A percentile compares a stretch with the other conserved stretches of the same genome.
These are phyloP conservation scores for Mortierella claussenii DNA, from an alignment of 192 early-diverging fungal species.

Conservation along the genomic window DNA sequence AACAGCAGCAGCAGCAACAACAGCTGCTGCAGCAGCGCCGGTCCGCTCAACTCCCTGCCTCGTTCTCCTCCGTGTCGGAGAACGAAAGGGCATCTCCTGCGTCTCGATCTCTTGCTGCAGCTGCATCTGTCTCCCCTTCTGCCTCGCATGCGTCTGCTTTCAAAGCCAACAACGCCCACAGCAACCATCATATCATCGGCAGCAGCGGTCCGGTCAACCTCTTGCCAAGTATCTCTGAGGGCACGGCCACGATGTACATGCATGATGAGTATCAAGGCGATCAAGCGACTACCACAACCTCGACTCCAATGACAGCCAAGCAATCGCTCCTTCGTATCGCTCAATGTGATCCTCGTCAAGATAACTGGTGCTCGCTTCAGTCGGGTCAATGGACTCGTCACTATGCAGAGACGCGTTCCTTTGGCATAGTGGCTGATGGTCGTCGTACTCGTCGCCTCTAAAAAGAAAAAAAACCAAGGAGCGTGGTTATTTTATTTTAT, in stretches of 20 bases:
- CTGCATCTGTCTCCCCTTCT: neutral
- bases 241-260: constrained; percentile 7
- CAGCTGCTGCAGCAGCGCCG: neutral
- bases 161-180: constrained; percentile 4
- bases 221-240: constrained; percentile 32
- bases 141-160: constrained; percentile 9
- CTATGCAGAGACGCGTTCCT: constrained; percentile 36
- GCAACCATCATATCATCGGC: neutral
- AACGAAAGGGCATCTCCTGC: constrained; percentile 30
- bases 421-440: constrained; percentile 34
- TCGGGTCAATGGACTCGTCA: constrained; percentile 43
- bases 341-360: constrained; percentile 25
- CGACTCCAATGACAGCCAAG: constrained; percentile 20
- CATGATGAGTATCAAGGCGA: neutral
- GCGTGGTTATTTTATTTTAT: neutral
- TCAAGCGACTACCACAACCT: neutral
- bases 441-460: constrained; percentile 35
- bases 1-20: neutral
- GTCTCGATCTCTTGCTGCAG: constrained; percentile 14
- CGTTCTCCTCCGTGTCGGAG: constrained; percentile 26
- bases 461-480: constrained; percentile 6
- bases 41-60: constrained; percentile 13
- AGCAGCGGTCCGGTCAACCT: too few relatives aligned
- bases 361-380: constrained; percentile 39
- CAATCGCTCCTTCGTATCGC: constrained; percentile 43